A percentile compares a stretch with the other conserved stretches of the same genome.
Evolutionary conservation across 2,329 filamentous ascomycete genomes (phyloP).

Genomic region (Cordyceps pruinosa): DNA sequence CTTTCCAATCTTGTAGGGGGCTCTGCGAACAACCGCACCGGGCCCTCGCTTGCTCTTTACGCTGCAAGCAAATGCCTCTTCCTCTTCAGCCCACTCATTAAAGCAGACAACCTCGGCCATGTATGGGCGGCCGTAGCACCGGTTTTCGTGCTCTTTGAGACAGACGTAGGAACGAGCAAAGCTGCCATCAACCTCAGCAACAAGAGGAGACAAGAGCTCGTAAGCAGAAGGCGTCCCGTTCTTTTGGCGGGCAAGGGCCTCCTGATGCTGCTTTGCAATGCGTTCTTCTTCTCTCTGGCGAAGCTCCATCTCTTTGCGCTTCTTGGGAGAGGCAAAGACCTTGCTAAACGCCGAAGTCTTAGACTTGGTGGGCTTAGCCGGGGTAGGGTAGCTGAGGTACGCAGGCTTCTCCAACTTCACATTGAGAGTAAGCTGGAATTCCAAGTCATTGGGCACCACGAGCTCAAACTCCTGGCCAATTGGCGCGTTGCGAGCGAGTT

Average conservation of each 20-base stretch:
- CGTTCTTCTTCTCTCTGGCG: conserved; percentile 77
- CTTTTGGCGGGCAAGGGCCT: conserved; percentile 56
- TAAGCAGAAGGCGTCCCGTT: conserved; percentile 65
- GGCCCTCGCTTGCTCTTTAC: conserved; percentile 88
- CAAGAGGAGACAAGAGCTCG: conserved; percentile 79
- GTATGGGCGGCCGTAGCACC: conserved; percentile 82
- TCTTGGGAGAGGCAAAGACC: conserved; percentile 90
- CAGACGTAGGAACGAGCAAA: conserved; percentile 93
- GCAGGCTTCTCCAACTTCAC: conserved; percentile 85
- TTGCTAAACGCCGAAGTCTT: conserved; percentile 88
- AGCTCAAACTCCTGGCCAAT: conserved; percentile 98
- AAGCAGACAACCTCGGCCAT: conserved; percentile 89
- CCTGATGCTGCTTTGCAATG: conserved; percentile 54
- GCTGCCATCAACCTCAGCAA: conserved; percentile 76
- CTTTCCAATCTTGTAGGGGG: conserved; percentile 95
- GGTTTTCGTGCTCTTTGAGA: conserved; percentile 82
- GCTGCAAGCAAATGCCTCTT: conserved; percentile 69
- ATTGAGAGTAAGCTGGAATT: conserved; percentile 95
- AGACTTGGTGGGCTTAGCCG: conserved; percentile 54
- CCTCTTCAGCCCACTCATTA: conserved; percentile 97
- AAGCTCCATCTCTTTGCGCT: conserved; percentile 88
- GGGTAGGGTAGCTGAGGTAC: conserved; percentile 48
- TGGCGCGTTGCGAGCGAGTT: conserved; percentile 82
- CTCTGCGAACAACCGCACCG: conserved; percentile 65
- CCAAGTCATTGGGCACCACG: conserved; percentile 93